Base-by-base conservation (phyloP, 139 green algal species). In the Chlamydomonas schloesseri region DNA sequence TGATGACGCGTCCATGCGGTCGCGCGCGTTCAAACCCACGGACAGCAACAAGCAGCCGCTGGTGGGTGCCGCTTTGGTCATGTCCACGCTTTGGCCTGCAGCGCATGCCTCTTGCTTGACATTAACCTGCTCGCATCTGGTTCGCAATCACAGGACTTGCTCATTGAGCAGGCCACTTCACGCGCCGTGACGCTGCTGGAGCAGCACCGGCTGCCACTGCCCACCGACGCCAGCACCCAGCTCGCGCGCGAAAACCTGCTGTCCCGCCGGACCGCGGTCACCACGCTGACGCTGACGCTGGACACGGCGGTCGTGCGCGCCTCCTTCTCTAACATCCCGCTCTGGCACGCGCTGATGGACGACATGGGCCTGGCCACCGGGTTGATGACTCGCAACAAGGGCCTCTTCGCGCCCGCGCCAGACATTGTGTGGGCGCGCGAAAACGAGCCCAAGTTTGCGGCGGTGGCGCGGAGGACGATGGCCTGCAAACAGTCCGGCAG, bases 241-340 rank as follows among this genome's bases (percentile, higher is more conserved):
- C 36, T 71, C 1, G 53, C 76, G 15, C 24, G 65, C 46, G 71
- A 65, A 4, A 75, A 62, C 21, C 50, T 89, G 68, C 37, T 90
- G 24, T 34, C 33, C 0, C 88, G 83, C 8, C n/a, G 81, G 37
- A 42, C 86, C 10, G 70, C 81, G 4, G 86, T 65, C 37, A 93
- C 75, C 81, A 65, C 57, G 18, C 28, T 96, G 53, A 74, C 36
- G 11, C 46, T 96, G 4, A 74, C 90, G 55, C 68, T 94, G 42
- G 94, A 93, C 0, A 75, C 71, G 11, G 88, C 91, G n/a, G 93
- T 87, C 0, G 33, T 92, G 47, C 83, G 94, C 0, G 91, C 81
- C 14, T 93, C 94, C 68, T 97, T 96, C 85, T 94, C 89, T 15
- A 93, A 97, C 87, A 88, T 97, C 18, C 89, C 89, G 23, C 88